A percentile compares a stretch with the other conserved stretches of the same genome.
These are phyloP conservation scores for Solanum dulcamara DNA, from an alignment of 257 asterid species.

Conservation along the genomic window DNA sequence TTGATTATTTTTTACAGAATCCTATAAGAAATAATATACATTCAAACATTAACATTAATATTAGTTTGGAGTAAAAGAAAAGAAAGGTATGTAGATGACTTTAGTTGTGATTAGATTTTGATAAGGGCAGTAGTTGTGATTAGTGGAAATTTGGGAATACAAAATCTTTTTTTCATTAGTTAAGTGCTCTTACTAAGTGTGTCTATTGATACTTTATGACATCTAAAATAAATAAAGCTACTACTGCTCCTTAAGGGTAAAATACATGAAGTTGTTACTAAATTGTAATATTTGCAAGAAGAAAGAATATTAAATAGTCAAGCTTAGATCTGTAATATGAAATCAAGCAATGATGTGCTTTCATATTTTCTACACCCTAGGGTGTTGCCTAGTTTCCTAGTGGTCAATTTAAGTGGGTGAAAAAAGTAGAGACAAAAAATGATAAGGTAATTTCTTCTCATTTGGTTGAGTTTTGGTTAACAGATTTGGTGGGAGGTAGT, in stretches of 20 bases:
- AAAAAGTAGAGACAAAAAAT: background rate
- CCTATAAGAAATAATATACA: background rate
- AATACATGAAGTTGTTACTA: background rate
- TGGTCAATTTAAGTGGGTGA: background rate
- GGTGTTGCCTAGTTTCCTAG: background rate
- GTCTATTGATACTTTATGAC: background rate
- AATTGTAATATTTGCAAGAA: background rate
- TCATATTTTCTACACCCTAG: background rate
- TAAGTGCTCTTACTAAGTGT: background rate
- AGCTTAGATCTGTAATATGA: background rate
- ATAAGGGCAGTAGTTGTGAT: background rate
- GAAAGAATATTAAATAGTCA: background rate
- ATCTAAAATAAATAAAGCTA: background rate
- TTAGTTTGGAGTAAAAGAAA: background rate
- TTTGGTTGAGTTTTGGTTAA: background rate
- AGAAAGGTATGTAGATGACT: background rate
- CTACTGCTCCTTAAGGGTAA: background rate
- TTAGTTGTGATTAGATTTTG: background rate
- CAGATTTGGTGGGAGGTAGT: background rate
- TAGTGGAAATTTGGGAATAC: background rate
- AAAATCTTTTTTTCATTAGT: background rate
- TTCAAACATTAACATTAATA: background rate
- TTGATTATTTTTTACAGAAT: background rate
- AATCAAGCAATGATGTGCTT: background rate
- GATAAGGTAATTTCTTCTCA: background rate